Evolutionary conservation across 192 early-diverging fungal species (phyloP), one percentile per base, ranked within the genome.

Genomic region (Gaertneriomyces sp.): DNA sequence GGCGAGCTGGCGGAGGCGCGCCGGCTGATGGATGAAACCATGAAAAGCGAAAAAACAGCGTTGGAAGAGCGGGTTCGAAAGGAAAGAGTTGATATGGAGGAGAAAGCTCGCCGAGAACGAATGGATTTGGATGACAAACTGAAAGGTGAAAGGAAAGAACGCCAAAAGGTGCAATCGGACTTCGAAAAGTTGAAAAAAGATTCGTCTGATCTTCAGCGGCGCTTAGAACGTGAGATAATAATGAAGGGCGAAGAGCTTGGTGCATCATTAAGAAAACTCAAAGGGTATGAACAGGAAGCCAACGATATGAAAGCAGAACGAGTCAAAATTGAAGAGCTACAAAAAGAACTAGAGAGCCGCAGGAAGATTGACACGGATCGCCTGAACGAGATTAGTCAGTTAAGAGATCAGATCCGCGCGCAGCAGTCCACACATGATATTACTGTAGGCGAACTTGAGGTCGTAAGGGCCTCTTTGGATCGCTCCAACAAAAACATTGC

Each of bases 101-200:
- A 68, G 41, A 72, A 57, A 61, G 41, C 45, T 19, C 58, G 66
- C 20, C 67, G 72, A 56, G 76, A 78, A 47, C 70, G 71, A 64
- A 14, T 43, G 1, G 77, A 77, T 8, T n/a, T 76, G 7, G 81
- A 82, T 45, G 77, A 82, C 41, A 72, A 60, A 49, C 53, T 57
- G 16, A 75, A 72, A 39, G 79, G 76, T 63, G 74, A 79, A 33
- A 67, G 68, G 63, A 55, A 58, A 20, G 78, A 79, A 40, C 64
- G 60, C 61, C 68, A 57, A 51, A 81, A 78, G 43, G 20, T 72
- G 12, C 44, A 46, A n/a, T 53, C 49, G 5, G 80, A 81, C n/a
- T 64, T 69, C 40, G 80, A 81, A 19, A 78, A 76, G 54, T 44
- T 56, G n/a, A 76, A 76, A 51, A 81, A 81, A 42, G 80, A 78